Conservation (phyloP, 768 basidiomycete genomes). For the Hydnum rufescens region DNA sequence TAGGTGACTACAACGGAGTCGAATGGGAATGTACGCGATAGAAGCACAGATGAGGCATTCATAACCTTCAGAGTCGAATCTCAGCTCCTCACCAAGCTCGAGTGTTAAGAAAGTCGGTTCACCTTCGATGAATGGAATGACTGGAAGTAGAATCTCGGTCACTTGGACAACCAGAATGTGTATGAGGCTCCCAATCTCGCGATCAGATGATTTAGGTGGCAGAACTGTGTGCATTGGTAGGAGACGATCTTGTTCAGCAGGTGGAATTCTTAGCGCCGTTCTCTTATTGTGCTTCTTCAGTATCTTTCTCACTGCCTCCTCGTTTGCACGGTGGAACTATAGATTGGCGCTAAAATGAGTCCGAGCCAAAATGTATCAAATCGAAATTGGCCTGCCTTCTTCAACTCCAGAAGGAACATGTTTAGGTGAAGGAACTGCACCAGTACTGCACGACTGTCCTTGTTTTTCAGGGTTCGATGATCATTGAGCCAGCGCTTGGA, state of each 20-base stretch:
- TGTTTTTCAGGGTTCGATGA: slow-evolving; percentile 32
- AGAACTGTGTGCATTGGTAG: slow-evolving; percentile 3
- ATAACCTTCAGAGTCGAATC: slow-evolving; percentile 28
- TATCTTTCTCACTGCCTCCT: slow-evolving; percentile 81
- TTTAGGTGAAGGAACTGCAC: slow-evolving; percentile 60
- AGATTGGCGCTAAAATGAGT: slow-evolving; percentile 1
- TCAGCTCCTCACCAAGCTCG: background rate
- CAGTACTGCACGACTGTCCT: slow-evolving; percentile 38
- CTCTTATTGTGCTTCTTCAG: slow-evolving; percentile 89
- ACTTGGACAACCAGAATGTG: slow-evolving; percentile 62
- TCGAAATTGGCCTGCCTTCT: slow-evolving; percentile 2
- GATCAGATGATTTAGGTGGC: slow-evolving; percentile 4
- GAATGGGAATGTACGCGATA: slow-evolving; percentile 83
- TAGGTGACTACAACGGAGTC: slow-evolving; percentile 56
- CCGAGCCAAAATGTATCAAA: background rate
- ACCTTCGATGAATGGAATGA: slow-evolving; percentile 56
- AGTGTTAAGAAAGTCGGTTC: background rate
- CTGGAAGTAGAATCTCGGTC: slow-evolving; percentile 59
- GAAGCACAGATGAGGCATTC: slow-evolving; percentile 72
- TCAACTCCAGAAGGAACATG: slow-evolving; percentile 21
- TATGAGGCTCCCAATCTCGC: slow-evolving; percentile 26
- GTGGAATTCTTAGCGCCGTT: slow-evolving; percentile 54
- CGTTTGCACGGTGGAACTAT: slow-evolving; percentile 65
- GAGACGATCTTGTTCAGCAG: background rate
- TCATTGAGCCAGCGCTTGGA: slow-evolving; percentile 36